phyloP scores from a whole-genome alignment of 1,139 yeast species.

The Hemisphaericaspora xylofermentans region DNA sequence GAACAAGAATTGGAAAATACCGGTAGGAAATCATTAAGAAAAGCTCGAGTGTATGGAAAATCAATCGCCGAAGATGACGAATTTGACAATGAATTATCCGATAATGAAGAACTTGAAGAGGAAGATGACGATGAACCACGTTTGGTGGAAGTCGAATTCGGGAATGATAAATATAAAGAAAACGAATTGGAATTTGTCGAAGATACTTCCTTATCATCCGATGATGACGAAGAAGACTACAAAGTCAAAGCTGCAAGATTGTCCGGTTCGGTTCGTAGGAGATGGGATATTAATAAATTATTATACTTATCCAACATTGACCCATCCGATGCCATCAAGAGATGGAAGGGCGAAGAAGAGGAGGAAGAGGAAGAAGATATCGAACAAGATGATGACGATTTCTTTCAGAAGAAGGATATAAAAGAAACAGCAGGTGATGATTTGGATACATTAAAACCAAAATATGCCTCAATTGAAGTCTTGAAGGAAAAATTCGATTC shows the following conservation, averaged over 20 bases:
- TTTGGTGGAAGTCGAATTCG: constrained; percentile 53
- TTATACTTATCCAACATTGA: constrained; percentile 74
- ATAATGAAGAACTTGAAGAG: constrained; percentile 39
- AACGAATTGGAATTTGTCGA: constrained; percentile 53
- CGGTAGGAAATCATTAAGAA: constrained; percentile 63
- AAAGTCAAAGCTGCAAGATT: constrained; percentile 47
- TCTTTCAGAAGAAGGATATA: constrained; percentile 55
- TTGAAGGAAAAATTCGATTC: constrained; percentile 54
- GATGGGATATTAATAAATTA: constrained; percentile 80
- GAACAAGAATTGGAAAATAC: constrained; percentile 32
- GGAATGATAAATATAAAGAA: constrained; percentile 37
- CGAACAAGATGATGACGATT: constrained; percentile 55
- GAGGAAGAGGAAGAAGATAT: constrained; percentile 52
- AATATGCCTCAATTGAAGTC: constrained; percentile 49
- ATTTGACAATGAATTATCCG: constrained; percentile 37
- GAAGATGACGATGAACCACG: constrained; percentile 33
- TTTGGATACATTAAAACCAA: constrained; percentile 32
- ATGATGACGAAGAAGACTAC: constrained; percentile 43
- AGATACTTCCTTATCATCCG: constrained; percentile 44
- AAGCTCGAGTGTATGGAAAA: constrained; percentile 58
- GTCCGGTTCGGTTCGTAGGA: constrained; percentile 40
- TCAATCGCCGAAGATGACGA: constrained; percentile 51
- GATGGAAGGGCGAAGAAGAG: constrained; percentile 62
- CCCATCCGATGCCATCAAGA: constrained; percentile 69
- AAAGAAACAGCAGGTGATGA: constrained; percentile 29